Percentiles rank a stretch among this genome's conserved stretches.
phyloP scores from a whole-genome alignment of 208 protist species.

The Leishmania amazonensis region DNA sequence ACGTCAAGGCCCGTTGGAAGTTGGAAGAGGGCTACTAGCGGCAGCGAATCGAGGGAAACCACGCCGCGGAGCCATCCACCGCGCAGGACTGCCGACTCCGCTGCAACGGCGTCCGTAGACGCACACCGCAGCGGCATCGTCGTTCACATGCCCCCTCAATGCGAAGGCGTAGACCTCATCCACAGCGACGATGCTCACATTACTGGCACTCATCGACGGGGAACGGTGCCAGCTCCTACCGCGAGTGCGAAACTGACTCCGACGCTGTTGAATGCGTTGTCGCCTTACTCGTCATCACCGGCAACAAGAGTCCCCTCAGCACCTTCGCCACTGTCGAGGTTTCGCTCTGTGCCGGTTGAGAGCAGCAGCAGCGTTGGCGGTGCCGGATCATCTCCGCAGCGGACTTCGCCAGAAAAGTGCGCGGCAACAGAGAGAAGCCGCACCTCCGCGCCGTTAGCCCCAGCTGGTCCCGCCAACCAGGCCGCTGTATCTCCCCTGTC shows the following conservation, averaged over 20 bases:
- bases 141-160: background rate
- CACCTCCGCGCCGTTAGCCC: too few relatives aligned
- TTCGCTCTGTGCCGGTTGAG: background rate
- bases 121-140: background rate
- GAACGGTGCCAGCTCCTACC: background rate
- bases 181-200: background rate
- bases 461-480: background rate
- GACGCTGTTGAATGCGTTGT: background rate
- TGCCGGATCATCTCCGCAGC: background rate
- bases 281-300: background rate
- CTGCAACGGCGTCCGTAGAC: background rate
- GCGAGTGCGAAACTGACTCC: background rate
- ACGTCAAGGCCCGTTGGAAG: background rate
- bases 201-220: background rate
- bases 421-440: background rate
- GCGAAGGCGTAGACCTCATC: background rate
- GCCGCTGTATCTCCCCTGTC: background rate
- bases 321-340: background rate
- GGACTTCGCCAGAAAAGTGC: background rate
- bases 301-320: background rate
- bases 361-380: background rate
- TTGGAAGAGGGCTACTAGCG: background rate
- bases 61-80: background rate
- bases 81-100: background rate
- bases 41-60: background rate